Evolutionary conservation across 2,329 filamentous ascomycete genomes (phyloP).

Genomic region (Alternaria hordeiaustralica): DNA sequence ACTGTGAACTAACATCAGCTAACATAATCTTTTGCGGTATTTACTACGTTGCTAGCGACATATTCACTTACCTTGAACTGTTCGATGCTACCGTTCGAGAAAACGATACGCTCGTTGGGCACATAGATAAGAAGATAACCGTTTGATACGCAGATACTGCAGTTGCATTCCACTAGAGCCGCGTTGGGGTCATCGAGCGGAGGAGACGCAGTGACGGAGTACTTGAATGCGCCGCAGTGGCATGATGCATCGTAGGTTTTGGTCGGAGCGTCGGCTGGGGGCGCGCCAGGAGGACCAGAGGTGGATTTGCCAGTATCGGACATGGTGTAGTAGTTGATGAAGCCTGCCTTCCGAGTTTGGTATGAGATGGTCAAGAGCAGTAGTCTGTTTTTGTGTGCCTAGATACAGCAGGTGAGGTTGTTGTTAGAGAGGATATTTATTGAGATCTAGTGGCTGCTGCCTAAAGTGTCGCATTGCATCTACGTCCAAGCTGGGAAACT

Average conservation of each 20-base stretch:
- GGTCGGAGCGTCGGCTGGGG: conserved; percentile 9
- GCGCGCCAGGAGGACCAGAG: conserved; percentile 2
- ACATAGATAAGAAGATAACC: conserved; percentile 58
- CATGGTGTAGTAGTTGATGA: background rate
- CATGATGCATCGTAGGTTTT: conserved; percentile 55
- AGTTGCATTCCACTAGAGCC: conserved; percentile 58
- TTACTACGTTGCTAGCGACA: background rate
- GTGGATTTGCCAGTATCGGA: conserved; percentile 1
- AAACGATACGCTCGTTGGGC: conserved; percentile 20
- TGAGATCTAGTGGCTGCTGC: background rate
- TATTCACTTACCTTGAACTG: conserved; percentile 19
- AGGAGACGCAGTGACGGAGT: conserved; percentile 58
- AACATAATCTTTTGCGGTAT: background rate
- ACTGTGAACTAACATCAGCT: conserved; percentile 11
- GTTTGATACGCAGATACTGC: conserved; percentile 60
- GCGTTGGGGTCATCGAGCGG: conserved; percentile 52
- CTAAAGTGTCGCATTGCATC: background rate
- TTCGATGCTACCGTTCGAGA: conserved; percentile 25
- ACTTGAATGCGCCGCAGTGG: conserved; percentile 61
- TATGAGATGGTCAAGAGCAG: background rate
- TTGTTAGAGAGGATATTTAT: background rate
- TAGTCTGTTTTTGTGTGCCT: background rate
- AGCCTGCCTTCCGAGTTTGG: background rate
- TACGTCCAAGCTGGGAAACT: background rate
- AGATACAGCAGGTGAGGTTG: background rate